These are phyloP conservation scores for Aspergillus proliferans DNA, from an alignment of 2,329 filamentous ascomycete species.

Conservation along the genomic window DNA sequence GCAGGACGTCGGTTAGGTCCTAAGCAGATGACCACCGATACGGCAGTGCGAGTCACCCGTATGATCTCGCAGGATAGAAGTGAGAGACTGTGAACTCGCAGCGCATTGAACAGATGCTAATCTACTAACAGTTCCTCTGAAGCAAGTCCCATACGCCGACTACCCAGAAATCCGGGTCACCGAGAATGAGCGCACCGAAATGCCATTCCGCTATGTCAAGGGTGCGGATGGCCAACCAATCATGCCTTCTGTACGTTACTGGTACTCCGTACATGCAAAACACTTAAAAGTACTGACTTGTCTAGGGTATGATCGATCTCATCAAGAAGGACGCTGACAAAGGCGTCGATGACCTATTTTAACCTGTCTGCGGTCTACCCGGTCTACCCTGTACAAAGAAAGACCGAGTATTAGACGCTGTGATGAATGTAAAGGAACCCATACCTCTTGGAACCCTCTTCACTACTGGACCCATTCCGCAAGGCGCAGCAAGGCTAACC, in stretches of 20 bases:
- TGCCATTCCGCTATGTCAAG: constrained; percentile 96
- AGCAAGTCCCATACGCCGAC: constrained; percentile 75
- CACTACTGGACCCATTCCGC: background rate
- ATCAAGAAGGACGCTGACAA: constrained; percentile 94
- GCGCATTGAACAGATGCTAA: background rate
- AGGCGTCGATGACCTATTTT: constrained; percentile 79
- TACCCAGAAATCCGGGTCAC: constrained; percentile 85
- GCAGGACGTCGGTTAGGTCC: constrained; percentile 79
- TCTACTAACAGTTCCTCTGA: constrained; percentile 58
- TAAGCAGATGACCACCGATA: constrained; percentile 97
- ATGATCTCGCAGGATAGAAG: constrained; percentile 80
- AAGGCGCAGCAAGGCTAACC: background rate
- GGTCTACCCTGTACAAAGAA: too few relatives aligned
- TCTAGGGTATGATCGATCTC: constrained; percentile 84
- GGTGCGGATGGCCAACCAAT: constrained; percentile 68
- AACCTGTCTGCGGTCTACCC: constrained; percentile 7
- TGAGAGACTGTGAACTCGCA: constrained; percentile 28
- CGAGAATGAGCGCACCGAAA: constrained; percentile 87
- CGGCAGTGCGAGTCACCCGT: constrained; percentile 86
- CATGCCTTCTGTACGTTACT: constrained; percentile 74
- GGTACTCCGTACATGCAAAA: constrained; percentile 3
- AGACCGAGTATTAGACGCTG: too few relatives aligned
- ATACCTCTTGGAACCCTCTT: too few relatives aligned
- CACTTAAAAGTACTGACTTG: constrained; percentile 9
- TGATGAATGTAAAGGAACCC: too few relatives aligned